Evolutionary conservation across 1,139 yeast species (phyloP), one percentile per base, ranked within the genome.

Genomic region (Geotrichum klebahnii): DNA sequence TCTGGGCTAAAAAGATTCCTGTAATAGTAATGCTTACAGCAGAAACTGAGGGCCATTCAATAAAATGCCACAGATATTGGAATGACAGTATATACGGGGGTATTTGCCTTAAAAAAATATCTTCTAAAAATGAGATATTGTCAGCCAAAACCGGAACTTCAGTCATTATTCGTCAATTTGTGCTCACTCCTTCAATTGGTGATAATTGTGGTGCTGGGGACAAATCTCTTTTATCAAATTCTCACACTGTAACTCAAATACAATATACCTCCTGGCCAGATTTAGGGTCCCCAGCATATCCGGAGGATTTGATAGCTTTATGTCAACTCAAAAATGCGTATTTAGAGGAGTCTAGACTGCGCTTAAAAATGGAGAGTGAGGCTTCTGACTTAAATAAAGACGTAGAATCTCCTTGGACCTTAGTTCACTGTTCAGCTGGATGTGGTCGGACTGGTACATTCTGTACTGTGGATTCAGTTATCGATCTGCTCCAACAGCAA

Each of bases 371-470:
- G 66, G 28, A 20, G 19, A 68, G 46, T 44, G 46, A 4, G 55
- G 59, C 14, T 29, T 14, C 20, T 8, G 4, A 10, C 1, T 28
- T 24, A 16, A 17, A 17, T 10, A 32, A 44, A 10, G 47, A 42
- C 26, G 26, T 17, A 8, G 54, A 66, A 0, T 82, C 85, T 1
- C 52, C 54, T 3, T 52, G 54, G 54, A 69, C 82, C 0, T 67
- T 85, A 26, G 86, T 86, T 8, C 96, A 88, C 65, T 87, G 96
- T 65, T 82, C 90, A 3, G 96, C 96, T 0, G 96, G 96, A 0
- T 87, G 96, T 67, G 96, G 96, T 2, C 77, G 96, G 57, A 87
- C 96, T 0, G 96, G 96, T 1, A 86, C 90, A 0, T 84, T 86
- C 57, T 82, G 89, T 53, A 76, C 94, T 0, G 74, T 85, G 34